Evolutionary conservation across 2,329 filamentous ascomycete species (phyloP), one percentile per base, ranked within the genome.

Genomic region (Sarocladium brachiariae): DNA sequence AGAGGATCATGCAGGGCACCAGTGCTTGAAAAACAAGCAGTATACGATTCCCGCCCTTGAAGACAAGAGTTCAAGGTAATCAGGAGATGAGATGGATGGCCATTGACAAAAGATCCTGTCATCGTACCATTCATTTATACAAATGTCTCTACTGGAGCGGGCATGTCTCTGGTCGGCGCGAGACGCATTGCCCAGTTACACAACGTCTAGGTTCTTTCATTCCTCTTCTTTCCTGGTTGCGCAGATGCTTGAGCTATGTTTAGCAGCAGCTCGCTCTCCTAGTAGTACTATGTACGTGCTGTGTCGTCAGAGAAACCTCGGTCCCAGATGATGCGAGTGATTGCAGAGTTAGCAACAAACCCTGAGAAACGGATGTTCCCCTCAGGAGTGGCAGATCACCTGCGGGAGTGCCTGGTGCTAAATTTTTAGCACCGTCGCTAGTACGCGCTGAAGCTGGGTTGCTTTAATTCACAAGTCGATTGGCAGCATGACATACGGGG

Each of bases 341-440:
- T n/a, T n/a, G n/a, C n/a, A n/a, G n/a, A n/a, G n/a, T n/a, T n/a
- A n/a, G n/a, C n/a, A n/a, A n/a, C n/a, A n/a, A n/a, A n/a, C 37
- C 37, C 37, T 39, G 37, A 39, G 37, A 39, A 21, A 7, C 16
- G 37, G 37, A n/a, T n/a, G n/a, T 39, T 39, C 37, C 37, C 9
- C 7, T 4, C 37, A 11, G 18, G 19, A 19, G 18, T 8, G 37
- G 23, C 21, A 16, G n/a, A 43, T 10, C 39, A 5, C 6, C 6
- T 11, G 23, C 39, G 39, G 39, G 39, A 25, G 39, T 43, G n/a
- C 39, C 39, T 43, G 39, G 27, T 11, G 16, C 39, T 43, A 43
- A 27, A 43, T 19, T 3, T 25, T 27, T 43, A 43, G 39, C 39
- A 43, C 39, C 21, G 7, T 27, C 10, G 39, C 39, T 25, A 43